Conservation (phyloP, 257 asterid genomes). For the Ajuga chamaepitys region DNA sequence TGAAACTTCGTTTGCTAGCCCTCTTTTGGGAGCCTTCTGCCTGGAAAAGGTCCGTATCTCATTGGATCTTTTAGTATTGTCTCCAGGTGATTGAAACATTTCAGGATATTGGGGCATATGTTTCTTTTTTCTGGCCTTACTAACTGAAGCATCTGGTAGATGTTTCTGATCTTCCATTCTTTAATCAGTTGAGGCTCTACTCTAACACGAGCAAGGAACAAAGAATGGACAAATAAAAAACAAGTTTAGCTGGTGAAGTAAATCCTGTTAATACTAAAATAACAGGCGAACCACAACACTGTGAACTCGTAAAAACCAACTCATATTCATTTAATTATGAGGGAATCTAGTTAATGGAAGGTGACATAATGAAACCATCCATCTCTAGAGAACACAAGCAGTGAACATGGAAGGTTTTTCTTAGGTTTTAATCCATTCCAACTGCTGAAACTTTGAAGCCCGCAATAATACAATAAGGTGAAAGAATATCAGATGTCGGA, state of each 20-base stretch:
- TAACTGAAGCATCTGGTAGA: slow-evolving; percentile 19
- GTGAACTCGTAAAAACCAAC: neutral
- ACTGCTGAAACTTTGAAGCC: too few relatives aligned
- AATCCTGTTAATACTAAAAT: neutral
- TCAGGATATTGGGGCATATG: slow-evolving; percentile 25
- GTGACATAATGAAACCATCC: neutral
- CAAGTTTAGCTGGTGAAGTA: neutral
- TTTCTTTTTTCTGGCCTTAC: slow-evolving; percentile 62
- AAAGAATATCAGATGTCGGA: too few relatives aligned
- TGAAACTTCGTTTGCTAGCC: slow-evolving; percentile 19
- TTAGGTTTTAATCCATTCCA: too few relatives aligned
- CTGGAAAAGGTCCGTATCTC: slow-evolving; percentile 21
- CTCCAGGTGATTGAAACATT: slow-evolving; percentile 31
- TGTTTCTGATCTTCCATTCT: slow-evolving; percentile 53
- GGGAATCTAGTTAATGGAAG: neutral
- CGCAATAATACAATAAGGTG: too few relatives aligned
- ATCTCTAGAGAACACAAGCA: neutral
- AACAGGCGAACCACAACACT: neutral
- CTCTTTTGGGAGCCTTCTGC: slow-evolving; percentile 43
- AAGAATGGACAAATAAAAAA: neutral
- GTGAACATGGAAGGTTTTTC: neutral
- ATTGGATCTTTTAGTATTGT: slow-evolving; percentile 23
- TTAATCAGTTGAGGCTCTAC: neutral
- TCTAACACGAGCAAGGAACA: neutral
- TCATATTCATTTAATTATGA: neutral